Evolutionary conservation across 116 monocot species (phyloP).

Genomic region (Zostera marina): DNA sequence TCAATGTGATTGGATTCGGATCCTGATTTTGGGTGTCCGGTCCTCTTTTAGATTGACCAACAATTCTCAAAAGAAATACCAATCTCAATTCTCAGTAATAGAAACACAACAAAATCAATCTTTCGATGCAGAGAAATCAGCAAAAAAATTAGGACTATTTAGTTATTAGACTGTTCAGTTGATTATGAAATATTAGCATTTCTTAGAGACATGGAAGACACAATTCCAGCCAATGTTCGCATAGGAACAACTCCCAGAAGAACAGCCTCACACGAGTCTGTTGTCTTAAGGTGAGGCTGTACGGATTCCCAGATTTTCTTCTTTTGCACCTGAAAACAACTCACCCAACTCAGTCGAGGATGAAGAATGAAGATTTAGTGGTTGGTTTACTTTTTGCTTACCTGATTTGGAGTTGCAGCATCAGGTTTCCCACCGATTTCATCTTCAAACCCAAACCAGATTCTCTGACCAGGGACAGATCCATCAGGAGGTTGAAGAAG

Average conservation of each 20-base stretch:
- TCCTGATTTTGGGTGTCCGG: too few species aligned
- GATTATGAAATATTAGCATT: slow-evolving; percentile 63
- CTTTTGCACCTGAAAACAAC: slow-evolving; percentile 76
- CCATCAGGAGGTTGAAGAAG: slow-evolving; percentile 77
- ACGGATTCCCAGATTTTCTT: slow-evolving; percentile 92
- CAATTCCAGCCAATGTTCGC: slow-evolving; percentile 51
- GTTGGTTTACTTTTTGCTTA: too few species aligned
- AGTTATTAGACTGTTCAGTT: neutral
- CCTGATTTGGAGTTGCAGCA: slow-evolving; percentile 86
- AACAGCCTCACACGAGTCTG: slow-evolving; percentile 43
- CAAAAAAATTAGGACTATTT: too few species aligned
- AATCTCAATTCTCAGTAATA: too few species aligned
- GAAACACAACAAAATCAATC: too few species aligned
- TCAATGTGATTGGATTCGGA: too few species aligned
- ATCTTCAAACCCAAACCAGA: slow-evolving; percentile 77
- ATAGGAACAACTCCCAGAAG: slow-evolving; percentile 40
- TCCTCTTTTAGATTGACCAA: too few species aligned
- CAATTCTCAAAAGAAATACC: too few species aligned
- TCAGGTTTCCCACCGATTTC: slow-evolving; percentile 41
- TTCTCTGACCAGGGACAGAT: slow-evolving; percentile 73
- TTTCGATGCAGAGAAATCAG: too few species aligned
- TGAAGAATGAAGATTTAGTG: neutral
- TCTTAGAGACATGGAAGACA: slow-evolving; percentile 38
- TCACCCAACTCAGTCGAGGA: too few species aligned
- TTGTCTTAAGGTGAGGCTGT: slow-evolving; percentile 79